phyloP scores from a whole-genome alignment of 805 yeast species.

The Hanseniaspora jakobsenii region DNA sequence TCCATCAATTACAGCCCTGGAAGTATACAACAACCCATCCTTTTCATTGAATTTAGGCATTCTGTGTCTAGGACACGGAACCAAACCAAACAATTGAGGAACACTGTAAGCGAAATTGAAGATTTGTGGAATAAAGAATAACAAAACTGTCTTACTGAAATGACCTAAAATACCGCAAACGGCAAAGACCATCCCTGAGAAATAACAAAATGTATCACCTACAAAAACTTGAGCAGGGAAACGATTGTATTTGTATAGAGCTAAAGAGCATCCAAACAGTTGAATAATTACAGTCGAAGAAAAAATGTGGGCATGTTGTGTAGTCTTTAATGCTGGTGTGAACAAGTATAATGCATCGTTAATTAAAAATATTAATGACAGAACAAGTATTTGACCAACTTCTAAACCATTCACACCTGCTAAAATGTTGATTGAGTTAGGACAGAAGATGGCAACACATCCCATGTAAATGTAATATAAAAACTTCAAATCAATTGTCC shows the following conservation, averaged over 20 bases:
- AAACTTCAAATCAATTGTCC: slow-evolving; percentile 55
- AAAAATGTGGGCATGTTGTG: slow-evolving; percentile 71
- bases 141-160: slow-evolving; percentile 80
- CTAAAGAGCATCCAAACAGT: slow-evolving; percentile 71
- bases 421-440: slow-evolving; percentile 86
- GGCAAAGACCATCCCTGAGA: slow-evolving; percentile 97
- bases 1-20: slow-evolving; percentile 35
- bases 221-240: slow-evolving; percentile 90
- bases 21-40: slow-evolving; percentile 67
- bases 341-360: slow-evolving; percentile 67
- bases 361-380: slow-evolving; percentile 55
- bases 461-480: slow-evolving; percentile 85
- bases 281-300: slow-evolving; percentile 74
- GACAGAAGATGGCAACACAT: slow-evolving; percentile 81
- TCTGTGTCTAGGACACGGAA: slow-evolving; percentile 94
- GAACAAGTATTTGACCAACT: slow-evolving; percentile 82
- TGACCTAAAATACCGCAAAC: slow-evolving; percentile 94
- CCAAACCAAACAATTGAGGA: slow-evolving; percentile 79
- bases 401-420: slow-evolving; percentile 97
- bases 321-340: slow-evolving; percentile 37
- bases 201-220: slow-evolving; percentile 96
- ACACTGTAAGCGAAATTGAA: slow-evolving; percentile 77
- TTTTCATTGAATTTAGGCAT: slow-evolving; percentile 61
- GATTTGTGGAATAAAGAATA: slow-evolving; percentile 83
- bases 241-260: slow-evolving; percentile 68